A percentile compares a stretch with the other conserved stretches of the same genome.
Evolutionary conservation across 176 grass and related monocot species (phyloP).

Genomic region (Ampelocalamus luodianensis): DNA sequence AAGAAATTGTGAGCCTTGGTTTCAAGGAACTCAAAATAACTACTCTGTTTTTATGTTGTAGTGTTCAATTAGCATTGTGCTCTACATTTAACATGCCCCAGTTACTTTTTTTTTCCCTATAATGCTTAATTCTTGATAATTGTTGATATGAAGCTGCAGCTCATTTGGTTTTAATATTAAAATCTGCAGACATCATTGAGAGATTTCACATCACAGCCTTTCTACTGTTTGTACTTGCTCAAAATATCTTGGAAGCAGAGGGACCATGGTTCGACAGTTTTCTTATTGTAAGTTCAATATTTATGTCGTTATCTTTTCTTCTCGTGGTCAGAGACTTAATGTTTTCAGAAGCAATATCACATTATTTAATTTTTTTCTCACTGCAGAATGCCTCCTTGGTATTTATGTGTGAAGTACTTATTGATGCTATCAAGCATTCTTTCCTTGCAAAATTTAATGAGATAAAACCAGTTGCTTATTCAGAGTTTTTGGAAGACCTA

Average conservation of each 20-base stretch:
- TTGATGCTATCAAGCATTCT: constrained; percentile 97
- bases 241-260: constrained; percentile 99
- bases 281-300: constrained; percentile 67
- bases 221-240: constrained; percentile 92
- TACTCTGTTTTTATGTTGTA: background rate
- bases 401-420: constrained; percentile 89
- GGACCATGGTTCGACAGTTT: constrained; percentile 89
- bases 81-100: constrained; percentile 14
- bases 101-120: background rate
- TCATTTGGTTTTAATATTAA: constrained; percentile 36
- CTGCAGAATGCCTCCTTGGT: constrained; percentile 84
- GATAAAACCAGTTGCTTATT: constrained; percentile 93
- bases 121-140: constrained; percentile 31
- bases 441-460: constrained; percentile 99
- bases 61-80: background rate
- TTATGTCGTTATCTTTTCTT: background rate
- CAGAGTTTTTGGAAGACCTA: constrained; percentile 98
- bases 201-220: constrained; percentile 94
- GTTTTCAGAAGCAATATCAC: background rate
- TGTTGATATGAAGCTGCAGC: background rate
- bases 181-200: constrained; percentile 85
- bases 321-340: background rate
- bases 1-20: constrained; percentile 2
- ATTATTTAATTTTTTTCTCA: constrained; percentile 30
- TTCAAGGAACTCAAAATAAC: constrained; percentile 17